phyloP scores from a whole-genome alignment of 768 basidiomycete genomes.

The Pholiota conissans region DNA sequence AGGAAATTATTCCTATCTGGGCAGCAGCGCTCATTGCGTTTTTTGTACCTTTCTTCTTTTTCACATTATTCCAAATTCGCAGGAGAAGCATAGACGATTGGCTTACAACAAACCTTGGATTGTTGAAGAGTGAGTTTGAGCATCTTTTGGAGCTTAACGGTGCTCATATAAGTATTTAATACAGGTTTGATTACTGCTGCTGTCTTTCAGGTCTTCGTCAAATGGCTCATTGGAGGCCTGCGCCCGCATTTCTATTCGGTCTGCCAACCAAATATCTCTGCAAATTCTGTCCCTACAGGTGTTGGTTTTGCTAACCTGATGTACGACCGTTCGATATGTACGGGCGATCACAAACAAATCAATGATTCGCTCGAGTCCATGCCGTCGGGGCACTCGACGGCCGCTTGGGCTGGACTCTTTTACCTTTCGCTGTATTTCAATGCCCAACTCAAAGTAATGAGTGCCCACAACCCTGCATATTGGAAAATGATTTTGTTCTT shows the following conservation, averaged over 20 bases:
- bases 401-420: constrained; percentile 56
- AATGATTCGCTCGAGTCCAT: constrained; percentile 57
- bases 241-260: constrained; percentile 54
- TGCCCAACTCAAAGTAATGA: constrained; percentile 58
- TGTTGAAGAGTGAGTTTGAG: constrained; percentile 46
- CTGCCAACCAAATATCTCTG: constrained; percentile 44
- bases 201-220: constrained; percentile 48
- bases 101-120: constrained; percentile 51
- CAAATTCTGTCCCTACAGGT: constrained; percentile 31
- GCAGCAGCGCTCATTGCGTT: constrained; percentile 53
- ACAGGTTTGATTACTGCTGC: constrained; percentile 31
- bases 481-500: constrained; percentile 65
- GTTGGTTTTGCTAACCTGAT: constrained; percentile 48
- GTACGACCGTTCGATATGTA: constrained; percentile 54
- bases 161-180: not conserved
- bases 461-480: constrained; percentile 60
- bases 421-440: constrained; percentile 49
- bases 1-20: constrained; percentile 56
- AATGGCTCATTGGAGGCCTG: constrained; percentile 53
- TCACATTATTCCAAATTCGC: constrained; percentile 54
- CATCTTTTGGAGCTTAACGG: not conserved
- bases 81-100: constrained; percentile 45
- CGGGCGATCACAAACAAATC: constrained; percentile 53
- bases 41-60: constrained; percentile 54
- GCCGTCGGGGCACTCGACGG: constrained; percentile 59